Evolutionary conservation across 306 rosid genomes (phyloP).

Genomic region (Quillaja saponaria): DNA sequence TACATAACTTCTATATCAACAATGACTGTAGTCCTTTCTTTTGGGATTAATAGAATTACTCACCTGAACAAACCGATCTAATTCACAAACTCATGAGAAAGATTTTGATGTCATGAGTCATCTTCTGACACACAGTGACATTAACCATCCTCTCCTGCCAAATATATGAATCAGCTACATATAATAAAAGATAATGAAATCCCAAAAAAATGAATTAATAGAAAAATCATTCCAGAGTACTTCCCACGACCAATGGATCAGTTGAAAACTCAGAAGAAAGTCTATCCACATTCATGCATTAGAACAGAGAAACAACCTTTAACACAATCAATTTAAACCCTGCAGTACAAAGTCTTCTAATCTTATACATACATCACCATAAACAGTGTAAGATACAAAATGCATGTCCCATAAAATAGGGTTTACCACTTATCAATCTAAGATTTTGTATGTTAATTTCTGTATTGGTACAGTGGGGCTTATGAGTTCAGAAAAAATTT

Average conservation of each 20-base stretch:
- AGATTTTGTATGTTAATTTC: constrained; percentile 11
- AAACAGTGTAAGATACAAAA: background rate
- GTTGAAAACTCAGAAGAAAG: background rate
- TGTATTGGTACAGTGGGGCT: constrained; percentile 1
- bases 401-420: constrained; percentile 14
- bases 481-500: constrained; percentile 10
- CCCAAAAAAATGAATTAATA: background rate
- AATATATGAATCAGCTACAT: background rate
- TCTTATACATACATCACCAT: background rate
- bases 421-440: constrained; percentile 12
- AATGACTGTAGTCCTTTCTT: too few species aligned
- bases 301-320: constrained; percentile 13
- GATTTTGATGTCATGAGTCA: background rate
- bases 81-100: constrained; percentile 8
- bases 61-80: constrained; percentile 15
- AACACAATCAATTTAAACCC: constrained; percentile 1
- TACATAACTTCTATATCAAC: too few species aligned
- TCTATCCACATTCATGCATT: background rate
- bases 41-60: background rate
- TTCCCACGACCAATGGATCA: constrained; percentile 4
- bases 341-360: constrained; percentile 6
- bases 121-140: background rate
- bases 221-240: background rate
- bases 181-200: background rate
- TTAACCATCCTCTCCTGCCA: constrained; percentile 18